Conservation (phyloP, 2,329 filamentous ascomycete species). For the Fusarium albosuccineum region DNA sequence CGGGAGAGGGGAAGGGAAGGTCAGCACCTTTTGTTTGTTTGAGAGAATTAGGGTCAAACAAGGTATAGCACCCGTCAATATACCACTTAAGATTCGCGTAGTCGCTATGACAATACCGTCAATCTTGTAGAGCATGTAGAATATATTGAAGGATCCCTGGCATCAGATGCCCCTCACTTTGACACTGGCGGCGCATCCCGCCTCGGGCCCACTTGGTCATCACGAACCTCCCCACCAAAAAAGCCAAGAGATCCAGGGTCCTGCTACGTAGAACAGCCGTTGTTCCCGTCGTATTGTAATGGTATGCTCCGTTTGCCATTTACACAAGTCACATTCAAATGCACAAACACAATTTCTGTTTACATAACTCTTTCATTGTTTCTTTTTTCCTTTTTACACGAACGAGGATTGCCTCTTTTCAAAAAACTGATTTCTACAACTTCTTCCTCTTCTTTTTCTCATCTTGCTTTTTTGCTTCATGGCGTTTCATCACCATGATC, state of each 20-base stretch:
- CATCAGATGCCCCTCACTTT: conserved; percentile 26
- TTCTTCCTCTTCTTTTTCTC: conserved; percentile 22
- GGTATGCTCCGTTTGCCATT: background rate
- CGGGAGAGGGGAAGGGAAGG: background rate
- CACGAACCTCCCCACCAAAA: background rate
- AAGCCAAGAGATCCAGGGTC: conserved; percentile 11
- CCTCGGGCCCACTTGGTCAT: conserved; percentile 5
- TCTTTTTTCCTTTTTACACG: conserved; percentile 20
- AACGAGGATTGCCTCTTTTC: conserved; percentile 20
- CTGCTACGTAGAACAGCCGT: background rate
- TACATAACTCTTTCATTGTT: conserved; percentile 38
- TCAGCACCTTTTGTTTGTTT: too few species aligned
- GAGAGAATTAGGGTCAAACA: too few species aligned
- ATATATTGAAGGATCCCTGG: background rate
- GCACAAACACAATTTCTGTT: background rate
- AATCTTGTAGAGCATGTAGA: background rate
- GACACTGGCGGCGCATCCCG: background rate
- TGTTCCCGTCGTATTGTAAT: too few species aligned
- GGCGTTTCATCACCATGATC: conserved; percentile 26
- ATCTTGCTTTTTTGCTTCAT: conserved; percentile 23
- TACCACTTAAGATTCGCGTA: conserved; percentile 9
- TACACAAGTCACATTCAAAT: background rate
- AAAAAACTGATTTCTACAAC: conserved; percentile 11
- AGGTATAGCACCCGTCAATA: too few species aligned
- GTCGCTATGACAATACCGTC: too few species aligned